Evolutionary conservation across 345 rosid species (phyloP), one percentile per base, ranked within the genome.

Genomic region (Gossypium anomalum): DNA sequence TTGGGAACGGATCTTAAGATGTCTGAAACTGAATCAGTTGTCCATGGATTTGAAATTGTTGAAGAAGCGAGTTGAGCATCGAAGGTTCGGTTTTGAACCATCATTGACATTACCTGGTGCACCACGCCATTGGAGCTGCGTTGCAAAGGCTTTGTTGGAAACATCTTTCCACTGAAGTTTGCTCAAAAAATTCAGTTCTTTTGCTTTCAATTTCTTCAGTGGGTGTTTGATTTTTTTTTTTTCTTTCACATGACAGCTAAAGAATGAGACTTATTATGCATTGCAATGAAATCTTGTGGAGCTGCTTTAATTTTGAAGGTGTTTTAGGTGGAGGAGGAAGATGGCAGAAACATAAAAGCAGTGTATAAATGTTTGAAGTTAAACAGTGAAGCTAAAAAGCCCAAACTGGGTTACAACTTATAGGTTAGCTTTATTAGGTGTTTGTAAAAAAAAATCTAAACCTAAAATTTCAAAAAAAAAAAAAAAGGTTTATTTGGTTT

Each of bases 1-100:
- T 79, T 82, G 13, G 97, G 92, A 48, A 94, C 83, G 9, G 94
- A 88, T 45, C 91, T 86, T 68, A 94, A 83, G 23, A 89, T 55
- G 29, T 89, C 84, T 38, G 86, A 81, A 75, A 89, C 92, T n/a
- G 82, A 85, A 27, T 82, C 84, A 2, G 72, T 72, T 11, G 86
- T 85, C 78, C 87, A 85, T 44, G 82, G 85, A 27, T 9, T 81
- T 6, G 57, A 38, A 48, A 38, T 52, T 1, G 87, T 75, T 70
- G 90, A 73, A 25, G 88, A 72, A 23, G 88, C 90, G 64, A 87
- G 91, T 0, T 47, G 71, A 49, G 85, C 68, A 77, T 92, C 93
- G 63, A 93, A 88, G 27, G 90, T 86, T 7, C 91, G 86, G 80
- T 85, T 71, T 74, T 89, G 91, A 7, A 92, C 73, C 81, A 93